These are phyloP conservation scores for Gyrodon lividus DNA, from an alignment of 768 basidiomycete species.

Conservation along the genomic window DNA sequence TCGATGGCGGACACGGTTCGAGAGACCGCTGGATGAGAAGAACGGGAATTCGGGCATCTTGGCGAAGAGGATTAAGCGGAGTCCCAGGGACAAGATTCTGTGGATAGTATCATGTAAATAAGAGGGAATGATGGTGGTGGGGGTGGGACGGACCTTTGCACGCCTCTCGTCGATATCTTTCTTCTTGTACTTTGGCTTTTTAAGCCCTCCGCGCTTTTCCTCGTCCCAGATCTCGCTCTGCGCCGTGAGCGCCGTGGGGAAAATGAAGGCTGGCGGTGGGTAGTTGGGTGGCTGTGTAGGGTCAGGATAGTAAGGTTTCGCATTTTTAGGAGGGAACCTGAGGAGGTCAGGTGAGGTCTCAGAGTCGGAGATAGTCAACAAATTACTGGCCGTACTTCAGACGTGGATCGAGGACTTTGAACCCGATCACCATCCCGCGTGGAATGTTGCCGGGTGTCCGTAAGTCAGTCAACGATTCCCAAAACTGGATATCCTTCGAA, in stretches of 20 bases:
- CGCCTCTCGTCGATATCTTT: slow-evolving; percentile 84
- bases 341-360: not conserved
- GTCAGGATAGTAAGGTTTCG: slow-evolving; percentile 40
- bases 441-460: slow-evolving; percentile 68
- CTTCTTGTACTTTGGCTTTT: slow-evolving; percentile 71
- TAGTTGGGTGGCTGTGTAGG: slow-evolving; percentile 23
- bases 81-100: slow-evolving; percentile 82
- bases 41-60: slow-evolving; percentile 84
- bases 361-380: not conserved
- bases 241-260: slow-evolving; percentile 61
- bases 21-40: slow-evolving; percentile 80
- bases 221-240: slow-evolving; percentile 73
- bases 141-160: slow-evolving; percentile 50
- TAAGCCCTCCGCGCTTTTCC: slow-evolving; percentile 49
- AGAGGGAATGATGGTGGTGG: not conserved
- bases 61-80: slow-evolving; percentile 56
- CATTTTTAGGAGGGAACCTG: slow-evolving; percentile 85
- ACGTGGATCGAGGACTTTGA: slow-evolving; percentile 83
- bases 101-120: not conserved
- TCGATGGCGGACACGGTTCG: slow-evolving; percentile 33
- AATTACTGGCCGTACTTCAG: slow-evolving; percentile 55
- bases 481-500: slow-evolving; percentile 32
- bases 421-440: slow-evolving; percentile 73
- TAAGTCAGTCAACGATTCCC: slow-evolving; percentile 58
- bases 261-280: slow-evolving; percentile 31